phyloP scores from a whole-genome alignment of 148 eudicot genomes.

The Rhododendron ovatum region DNA sequence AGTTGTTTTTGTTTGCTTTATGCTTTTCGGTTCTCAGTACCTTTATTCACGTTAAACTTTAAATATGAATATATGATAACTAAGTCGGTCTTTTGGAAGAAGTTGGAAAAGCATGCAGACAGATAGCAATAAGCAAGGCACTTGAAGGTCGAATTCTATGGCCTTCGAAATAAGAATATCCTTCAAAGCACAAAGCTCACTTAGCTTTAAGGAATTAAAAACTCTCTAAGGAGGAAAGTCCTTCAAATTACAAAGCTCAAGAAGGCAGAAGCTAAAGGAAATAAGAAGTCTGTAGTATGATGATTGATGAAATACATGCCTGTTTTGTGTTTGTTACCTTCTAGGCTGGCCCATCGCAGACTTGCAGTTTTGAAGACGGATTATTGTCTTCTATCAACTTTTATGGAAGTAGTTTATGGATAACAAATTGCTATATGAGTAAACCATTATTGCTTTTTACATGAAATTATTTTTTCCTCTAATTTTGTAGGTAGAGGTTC shows the following conservation, averaged over 20 bases:
- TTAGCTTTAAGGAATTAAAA: neutral
- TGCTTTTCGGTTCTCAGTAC: neutral
- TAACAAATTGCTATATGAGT: neutral
- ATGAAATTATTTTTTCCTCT: neutral
- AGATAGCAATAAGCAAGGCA: neutral
- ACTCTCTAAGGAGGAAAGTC: neutral
- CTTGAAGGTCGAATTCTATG: neutral
- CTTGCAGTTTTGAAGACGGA: neutral
- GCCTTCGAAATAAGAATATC: neutral
- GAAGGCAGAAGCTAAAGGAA: neutral
- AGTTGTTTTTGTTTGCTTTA: neutral
- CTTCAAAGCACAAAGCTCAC: neutral
- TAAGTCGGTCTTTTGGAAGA: neutral
- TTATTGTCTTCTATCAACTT: neutral
- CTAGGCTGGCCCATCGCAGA: neutral
- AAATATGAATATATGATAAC: neutral
- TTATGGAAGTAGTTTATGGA: neutral
- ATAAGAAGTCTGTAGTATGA: neutral
- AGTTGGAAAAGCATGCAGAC: neutral
- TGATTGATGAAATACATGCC: neutral
- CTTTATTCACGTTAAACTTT: neutral
- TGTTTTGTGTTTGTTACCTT: neutral
- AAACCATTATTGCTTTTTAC: neutral
- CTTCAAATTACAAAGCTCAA: neutral
- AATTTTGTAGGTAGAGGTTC: constrained; percentile 49